Percentiles rank a stretch among this genome's conserved stretches.
These are phyloP conservation scores for Fonsecaea nubica DNA, from an alignment of 2,329 filamentous ascomycete genomes.

Conservation along the genomic window DNA sequence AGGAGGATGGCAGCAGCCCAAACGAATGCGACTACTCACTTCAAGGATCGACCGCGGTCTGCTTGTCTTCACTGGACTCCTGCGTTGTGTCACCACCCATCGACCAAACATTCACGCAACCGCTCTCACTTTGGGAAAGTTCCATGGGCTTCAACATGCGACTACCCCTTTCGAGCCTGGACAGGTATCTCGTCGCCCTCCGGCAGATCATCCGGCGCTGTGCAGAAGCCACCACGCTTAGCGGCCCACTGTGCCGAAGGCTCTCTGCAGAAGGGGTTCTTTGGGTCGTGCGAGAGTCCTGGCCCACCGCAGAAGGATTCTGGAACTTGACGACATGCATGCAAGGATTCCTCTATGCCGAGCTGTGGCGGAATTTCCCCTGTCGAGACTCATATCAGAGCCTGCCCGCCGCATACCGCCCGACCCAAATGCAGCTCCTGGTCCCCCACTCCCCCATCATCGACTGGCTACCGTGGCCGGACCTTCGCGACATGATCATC, in stretches of 20 bases:
- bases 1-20: too few relatives aligned
- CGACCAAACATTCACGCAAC: too few relatives aligned
- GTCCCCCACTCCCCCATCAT: conserved; percentile 27
- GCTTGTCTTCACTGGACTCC: too few relatives aligned
- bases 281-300: conserved; percentile 24
- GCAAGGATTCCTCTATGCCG: not conserved
- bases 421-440: conserved; percentile 17
- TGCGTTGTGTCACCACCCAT: too few relatives aligned
- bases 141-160: not conserved
- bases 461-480: conserved; percentile 34
- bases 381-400: conserved; percentile 16
- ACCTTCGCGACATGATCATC: conserved; percentile 23
- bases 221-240: too few relatives aligned
- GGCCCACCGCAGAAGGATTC: conserved; percentile 20
- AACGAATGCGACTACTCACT: too few relatives aligned
- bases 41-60: too few relatives aligned
- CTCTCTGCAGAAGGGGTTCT: conserved; percentile 21
- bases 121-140: too few relatives aligned
- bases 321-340: conserved; percentile 19
- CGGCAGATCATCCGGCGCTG: not conserved
- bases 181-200: not conserved
- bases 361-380: conserved; percentile 27
- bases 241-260: not conserved
- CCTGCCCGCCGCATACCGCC: conserved; percentile 22
- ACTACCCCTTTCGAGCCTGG: not conserved